Conservation (phyloP, 2,329 filamentous ascomycete species). For the Talaromyces rugulosus region DNA sequence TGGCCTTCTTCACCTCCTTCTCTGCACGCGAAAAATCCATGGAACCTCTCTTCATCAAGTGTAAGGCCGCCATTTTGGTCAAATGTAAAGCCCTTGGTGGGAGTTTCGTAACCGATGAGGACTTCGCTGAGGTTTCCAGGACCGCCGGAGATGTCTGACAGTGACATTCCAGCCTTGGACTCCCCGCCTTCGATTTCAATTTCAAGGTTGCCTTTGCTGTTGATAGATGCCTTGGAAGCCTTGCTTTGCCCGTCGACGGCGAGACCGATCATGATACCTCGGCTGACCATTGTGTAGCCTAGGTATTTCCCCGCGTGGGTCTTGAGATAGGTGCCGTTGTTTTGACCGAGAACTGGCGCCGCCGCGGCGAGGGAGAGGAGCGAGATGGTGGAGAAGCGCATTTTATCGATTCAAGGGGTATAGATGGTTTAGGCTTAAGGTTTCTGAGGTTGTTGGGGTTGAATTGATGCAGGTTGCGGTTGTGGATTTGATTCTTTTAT, state of each 20-base stretch:
- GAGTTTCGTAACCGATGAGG: neutral
- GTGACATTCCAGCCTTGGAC: neutral
- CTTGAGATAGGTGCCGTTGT: neutral
- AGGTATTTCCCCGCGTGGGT: neutral
- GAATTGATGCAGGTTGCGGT: no score
- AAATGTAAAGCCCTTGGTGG: neutral
- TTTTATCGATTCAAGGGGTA: neutral
- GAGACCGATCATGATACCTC: neutral
- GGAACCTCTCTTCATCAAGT: neutral
- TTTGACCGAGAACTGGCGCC: neutral
- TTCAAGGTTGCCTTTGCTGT: neutral
- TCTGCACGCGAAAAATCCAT: neutral
- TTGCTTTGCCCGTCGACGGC: neutral
- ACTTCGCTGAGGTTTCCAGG: neutral
- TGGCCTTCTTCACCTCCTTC: neutral
- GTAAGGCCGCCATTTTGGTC: neutral
- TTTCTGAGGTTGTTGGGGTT: no score
- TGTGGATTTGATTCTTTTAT: no score
- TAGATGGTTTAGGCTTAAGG: no score
- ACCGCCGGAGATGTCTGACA: neutral
- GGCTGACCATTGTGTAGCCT: neutral
- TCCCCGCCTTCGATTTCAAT: neutral
- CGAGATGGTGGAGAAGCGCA: neutral
- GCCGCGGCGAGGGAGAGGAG: neutral
- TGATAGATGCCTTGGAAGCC: neutral